Evolutionary conservation across 2,329 filamentous ascomycete species (phyloP).

Genomic region (Neocucurbitaria cava): DNA sequence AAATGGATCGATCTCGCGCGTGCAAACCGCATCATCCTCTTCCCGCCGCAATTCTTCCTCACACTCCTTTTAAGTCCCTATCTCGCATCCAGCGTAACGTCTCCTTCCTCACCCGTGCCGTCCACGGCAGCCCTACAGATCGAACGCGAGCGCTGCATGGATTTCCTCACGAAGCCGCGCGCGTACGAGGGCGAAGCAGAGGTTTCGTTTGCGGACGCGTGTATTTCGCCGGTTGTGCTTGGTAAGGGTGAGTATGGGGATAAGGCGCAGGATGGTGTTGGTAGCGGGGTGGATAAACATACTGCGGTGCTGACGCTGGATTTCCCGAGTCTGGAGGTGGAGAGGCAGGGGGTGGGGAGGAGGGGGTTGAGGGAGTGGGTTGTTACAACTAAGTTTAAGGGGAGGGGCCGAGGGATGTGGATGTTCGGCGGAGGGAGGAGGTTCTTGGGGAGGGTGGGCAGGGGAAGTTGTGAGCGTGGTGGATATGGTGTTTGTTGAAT

Average conservation of each 20-base stretch:
- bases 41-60: slow-evolving; percentile 87
- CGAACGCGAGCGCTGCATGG: slow-evolving; percentile 43
- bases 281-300: slow-evolving; percentile 54
- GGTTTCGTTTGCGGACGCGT: slow-evolving; percentile 53
- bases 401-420: slow-evolving; percentile 64
- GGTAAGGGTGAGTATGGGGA: slow-evolving; percentile 48
- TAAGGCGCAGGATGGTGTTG: slow-evolving; percentile 35
- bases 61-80: slow-evolving; percentile 65
- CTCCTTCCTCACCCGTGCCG: slow-evolving; percentile 29
- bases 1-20: slow-evolving; percentile 73
- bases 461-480: slow-evolving; percentile 22
- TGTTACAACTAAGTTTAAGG: slow-evolving; percentile 63
- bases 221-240: slow-evolving; percentile 50
- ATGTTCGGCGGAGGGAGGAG: slow-evolving; percentile 56
- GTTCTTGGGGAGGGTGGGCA: slow-evolving; percentile 47
- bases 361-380: slow-evolving; percentile 62
- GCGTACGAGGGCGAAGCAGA: slow-evolving; percentile 35
- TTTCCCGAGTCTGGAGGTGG: slow-evolving; percentile 63
- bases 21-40: slow-evolving; percentile 76
- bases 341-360: slow-evolving; percentile 55
- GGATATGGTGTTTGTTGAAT: no score
- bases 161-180: slow-evolving; percentile 62
- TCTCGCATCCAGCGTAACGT: slow-evolving; percentile 50
- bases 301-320: slow-evolving; percentile 62
- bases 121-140: slow-evolving; percentile 49